Evolutionary conservation across 1,284 basidiomycete genomes (phyloP), one percentile per base, ranked within the genome.

Genomic region (Ganoderma meredithae): DNA sequence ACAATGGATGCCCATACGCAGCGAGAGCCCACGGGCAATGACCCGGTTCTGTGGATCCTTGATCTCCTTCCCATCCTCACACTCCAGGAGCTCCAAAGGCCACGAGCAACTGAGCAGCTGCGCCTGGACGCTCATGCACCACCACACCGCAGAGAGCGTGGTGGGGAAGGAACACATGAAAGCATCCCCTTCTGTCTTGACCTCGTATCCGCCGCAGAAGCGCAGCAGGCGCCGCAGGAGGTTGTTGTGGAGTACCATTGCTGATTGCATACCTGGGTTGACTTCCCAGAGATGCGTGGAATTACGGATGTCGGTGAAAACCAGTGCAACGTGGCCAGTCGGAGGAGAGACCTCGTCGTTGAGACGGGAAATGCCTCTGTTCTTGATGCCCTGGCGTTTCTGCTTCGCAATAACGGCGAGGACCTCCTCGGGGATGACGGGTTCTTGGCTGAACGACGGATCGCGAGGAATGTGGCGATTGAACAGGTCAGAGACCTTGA

Each of bases 141-240:
- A 99, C 83, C 96, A 90, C 47, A 99, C 80, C 0, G 96, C 98
- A 0, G 95, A 88, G 3, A 95, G 86, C 9, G 96, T 90, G 5
- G 90, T 94, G 10, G 94, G 94, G 86, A 99, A 99, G 19, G 96
- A 97, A 60, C 97, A 97, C 95, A 99, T 98, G 84, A 99, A 99
- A 0, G 97, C 92, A 77, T 99, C 98, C 44, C 98, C 98, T 91
- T 99, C 98, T 25, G 98, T 99, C 82, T 99, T 99, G 76, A 99
- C 97, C 81, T 99, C 97, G 81, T 99, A 99, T 0, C 98, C 98
- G 53, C 96, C 97, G 76, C 97, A 97, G 63, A 94, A 86, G 40
- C 97, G 90, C 55, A 99, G 83, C 73, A 95, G 92, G 12, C 97
- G 88, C 27, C 97, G 91, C 68, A 99, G 86, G 17, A 99, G 84